These are phyloP conservation scores for Berberis thunbergii DNA, from an alignment of 164 flowering plant species.

Conservation along the genomic window DNA sequence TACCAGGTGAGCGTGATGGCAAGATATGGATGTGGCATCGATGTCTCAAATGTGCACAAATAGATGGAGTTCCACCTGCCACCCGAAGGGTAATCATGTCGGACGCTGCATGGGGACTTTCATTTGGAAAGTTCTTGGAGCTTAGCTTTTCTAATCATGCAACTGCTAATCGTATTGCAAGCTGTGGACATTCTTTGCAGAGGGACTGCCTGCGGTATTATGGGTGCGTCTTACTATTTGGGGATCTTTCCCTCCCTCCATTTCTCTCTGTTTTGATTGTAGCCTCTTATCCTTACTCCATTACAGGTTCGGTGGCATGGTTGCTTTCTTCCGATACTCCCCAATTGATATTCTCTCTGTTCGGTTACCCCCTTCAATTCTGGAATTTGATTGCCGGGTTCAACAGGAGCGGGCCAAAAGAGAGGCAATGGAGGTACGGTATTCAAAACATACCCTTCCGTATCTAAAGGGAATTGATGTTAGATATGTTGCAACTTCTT, in stretches of 20 bases:
- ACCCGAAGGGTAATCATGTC: constrained; percentile 85
- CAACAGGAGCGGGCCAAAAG: constrained; percentile 51
- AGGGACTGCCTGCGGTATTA: constrained; percentile 93
- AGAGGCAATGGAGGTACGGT: constrained; percentile 66
- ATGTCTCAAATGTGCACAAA: constrained; percentile 67
- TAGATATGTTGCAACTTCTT: neutral
- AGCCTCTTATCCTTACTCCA: neutral
- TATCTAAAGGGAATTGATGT: neutral
- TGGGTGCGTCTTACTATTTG: constrained; percentile 39
- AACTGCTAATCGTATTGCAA: constrained; percentile 87
- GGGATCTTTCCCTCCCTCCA: neutral
- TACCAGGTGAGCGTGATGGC: constrained; percentile 85
- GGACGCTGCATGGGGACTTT: constrained; percentile 97
- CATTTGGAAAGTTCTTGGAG: constrained; percentile 93
- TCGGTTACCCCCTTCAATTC: constrained; percentile 59
- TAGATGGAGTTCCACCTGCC: constrained; percentile 87
- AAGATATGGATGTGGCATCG: constrained; percentile 99
- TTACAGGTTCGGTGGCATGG: constrained; percentile 79
- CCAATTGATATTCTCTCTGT: constrained; percentile 81
- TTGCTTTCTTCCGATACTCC: constrained; percentile 82
- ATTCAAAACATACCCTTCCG: neutral
- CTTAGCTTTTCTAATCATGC: constrained; percentile 95
- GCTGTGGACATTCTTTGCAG: constrained; percentile 93
- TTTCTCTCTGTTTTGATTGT: neutral
- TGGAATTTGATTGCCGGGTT: constrained; percentile 44